phyloP scores from a whole-genome alignment of 345 rosid genomes.

The Psidium guajava region DNA sequence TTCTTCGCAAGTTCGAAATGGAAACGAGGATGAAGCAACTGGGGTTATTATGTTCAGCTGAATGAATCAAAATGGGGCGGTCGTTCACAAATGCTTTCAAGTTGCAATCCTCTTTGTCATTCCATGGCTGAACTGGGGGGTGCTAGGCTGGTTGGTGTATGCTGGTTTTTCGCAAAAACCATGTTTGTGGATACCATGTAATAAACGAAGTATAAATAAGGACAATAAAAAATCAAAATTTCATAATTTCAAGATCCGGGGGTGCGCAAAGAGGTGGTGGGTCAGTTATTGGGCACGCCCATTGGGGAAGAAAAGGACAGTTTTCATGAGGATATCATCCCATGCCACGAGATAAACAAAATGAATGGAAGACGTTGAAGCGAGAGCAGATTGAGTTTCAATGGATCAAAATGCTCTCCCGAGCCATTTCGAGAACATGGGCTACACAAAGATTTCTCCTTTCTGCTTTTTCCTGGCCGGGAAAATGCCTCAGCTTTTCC shows the following conservation, averaged over 20 bases:
- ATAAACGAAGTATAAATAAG: neutral
- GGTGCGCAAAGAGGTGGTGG: constrained; percentile 9
- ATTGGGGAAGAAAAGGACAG: constrained; percentile 22
- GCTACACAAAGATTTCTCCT: neutral
- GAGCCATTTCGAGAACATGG: neutral
- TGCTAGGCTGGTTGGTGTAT: neutral
- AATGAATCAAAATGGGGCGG: neutral
- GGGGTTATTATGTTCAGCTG: neutral
- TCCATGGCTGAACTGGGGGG: neutral
- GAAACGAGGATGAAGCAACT: neutral
- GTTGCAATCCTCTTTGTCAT: neutral
- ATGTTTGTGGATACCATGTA: neutral
- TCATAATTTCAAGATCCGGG: constrained; percentile 11
- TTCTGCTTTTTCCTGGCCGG: neutral
- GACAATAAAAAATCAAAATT: neutral
- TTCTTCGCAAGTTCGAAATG: neutral
- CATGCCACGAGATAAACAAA: neutral
- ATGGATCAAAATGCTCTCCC: constrained; percentile 42
- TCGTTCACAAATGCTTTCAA: neutral
- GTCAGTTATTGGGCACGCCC: constrained; percentile 16
- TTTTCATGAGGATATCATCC: neutral
- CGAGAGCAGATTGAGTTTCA: constrained; percentile 46
- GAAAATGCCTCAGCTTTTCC: neutral
- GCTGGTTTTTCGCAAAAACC: neutral
- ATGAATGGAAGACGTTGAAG: constrained; percentile 54